A percentile compares a stretch with the other conserved stretches of the same genome.
These are phyloP conservation scores for Penicillium crustosum DNA, from an alignment of 2,329 filamentous ascomycete species.

Conservation along the genomic window DNA sequence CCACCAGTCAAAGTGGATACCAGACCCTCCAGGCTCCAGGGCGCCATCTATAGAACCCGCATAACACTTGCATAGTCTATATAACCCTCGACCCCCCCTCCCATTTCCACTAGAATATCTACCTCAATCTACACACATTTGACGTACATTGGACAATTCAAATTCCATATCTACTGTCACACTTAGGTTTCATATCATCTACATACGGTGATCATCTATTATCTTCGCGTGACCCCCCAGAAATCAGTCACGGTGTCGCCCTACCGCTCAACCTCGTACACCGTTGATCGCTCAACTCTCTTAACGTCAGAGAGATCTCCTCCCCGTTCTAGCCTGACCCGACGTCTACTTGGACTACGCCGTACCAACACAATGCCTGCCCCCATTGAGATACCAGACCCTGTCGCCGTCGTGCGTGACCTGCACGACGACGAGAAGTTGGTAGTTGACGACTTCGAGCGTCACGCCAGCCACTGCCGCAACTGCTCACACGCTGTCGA, in stretches of 20 bases:
- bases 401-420: constrained; percentile 35
- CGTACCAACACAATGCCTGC: constrained; percentile 35
- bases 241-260: constrained; percentile 34
- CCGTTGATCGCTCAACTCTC: constrained; percentile 21
- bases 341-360: constrained; percentile 21
- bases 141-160: not conserved
- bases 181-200: constrained; percentile 6
- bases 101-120: not conserved
- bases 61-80: constrained; percentile 9
- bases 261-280: constrained; percentile 25
- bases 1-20: not conserved
- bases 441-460: constrained; percentile 39
- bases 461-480: constrained; percentile 38
- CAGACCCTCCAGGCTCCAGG: constrained; percentile 19
- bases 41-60: not conserved
- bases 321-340: constrained; percentile 13
- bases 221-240: constrained; percentile 16
- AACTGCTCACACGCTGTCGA: constrained; percentile 33
- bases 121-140: not conserved
- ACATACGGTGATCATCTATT: constrained; percentile 13
- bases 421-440: constrained; percentile 38
- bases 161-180: not conserved
- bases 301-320: constrained; percentile 23
- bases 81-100: not conserved
- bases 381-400: constrained; percentile 25